Base-by-base conservation (phyloP, 768 basidiomycete species). In the Megacollybia marginata region DNA sequence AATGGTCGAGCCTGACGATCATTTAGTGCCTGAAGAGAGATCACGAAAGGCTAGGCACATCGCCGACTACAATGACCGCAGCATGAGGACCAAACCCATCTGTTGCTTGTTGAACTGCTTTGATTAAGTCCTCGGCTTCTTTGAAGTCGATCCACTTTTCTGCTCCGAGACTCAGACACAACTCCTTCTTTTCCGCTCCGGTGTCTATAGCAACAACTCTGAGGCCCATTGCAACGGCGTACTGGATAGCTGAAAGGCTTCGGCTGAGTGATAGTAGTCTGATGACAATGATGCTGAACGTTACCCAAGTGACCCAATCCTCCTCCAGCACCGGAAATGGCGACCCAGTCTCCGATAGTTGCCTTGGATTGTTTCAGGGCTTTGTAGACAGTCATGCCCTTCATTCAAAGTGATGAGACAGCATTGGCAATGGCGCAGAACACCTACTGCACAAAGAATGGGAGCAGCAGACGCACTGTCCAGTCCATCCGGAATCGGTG, bases 351-450 rank as follows among this genome's bases (percentile, higher is more conserved):
- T 6, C 90, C 90, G 20, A 81, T 71, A 20, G 63, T 69, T 3
- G 78, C 63, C 28, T 72, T 69, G 6, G 78, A 69, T 54, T 82
- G 69, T 64, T 89, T 90, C 54, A 93, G 65, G 0, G 84, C 92
- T 57, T 84, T 84, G 65, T 87, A 92, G 9, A 87, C 82, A 1
- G 91, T 92, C 31, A 93, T 64, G 5, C 86, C 87, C 83, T 84
- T 36, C 8, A 44, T 2, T n/a, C 43, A n/a, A 13, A 28, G 2
- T 7, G 2, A 18, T 51, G 19, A 49, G 47, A 33, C 13, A 18
- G 31, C 6, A 40, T 2, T 13, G 12, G 15, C 32, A 28, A 33
- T 44, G 9, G 10, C 19, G 46, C 38, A 34, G 9, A 16, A 31
- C 19, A 56, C 74, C 48, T 57, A 82, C 83, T 2, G 85, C 87